phyloP scores from a whole-genome alignment of 495 filamentous ascomycete species.

The Podospora didyma region DNA sequence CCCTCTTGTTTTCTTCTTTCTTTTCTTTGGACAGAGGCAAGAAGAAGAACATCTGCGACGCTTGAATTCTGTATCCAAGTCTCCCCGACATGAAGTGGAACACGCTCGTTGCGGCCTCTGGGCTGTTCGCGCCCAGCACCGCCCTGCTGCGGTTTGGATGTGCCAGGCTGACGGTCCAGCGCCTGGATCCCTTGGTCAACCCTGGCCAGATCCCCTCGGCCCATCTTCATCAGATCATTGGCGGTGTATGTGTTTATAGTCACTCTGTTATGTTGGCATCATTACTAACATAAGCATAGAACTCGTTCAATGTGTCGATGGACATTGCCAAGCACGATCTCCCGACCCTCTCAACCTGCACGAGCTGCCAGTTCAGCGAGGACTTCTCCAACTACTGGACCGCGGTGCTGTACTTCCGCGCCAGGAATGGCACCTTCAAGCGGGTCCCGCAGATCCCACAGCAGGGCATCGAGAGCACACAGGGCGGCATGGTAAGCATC shows the following conservation, averaged over 20 bases:
- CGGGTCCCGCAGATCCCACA: conserved; percentile 35
- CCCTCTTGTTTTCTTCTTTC: neutral
- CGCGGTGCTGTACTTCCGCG: conserved; percentile 36
- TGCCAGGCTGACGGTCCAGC: conserved; percentile 22
- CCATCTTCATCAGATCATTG: conserved; percentile 28
- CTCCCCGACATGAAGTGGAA: conserved; percentile 35
- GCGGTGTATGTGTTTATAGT: conserved; percentile 32
- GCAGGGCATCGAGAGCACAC: conserved; percentile 27
- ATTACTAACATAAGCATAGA: conserved; percentile 1
- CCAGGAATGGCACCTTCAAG: conserved; percentile 36
- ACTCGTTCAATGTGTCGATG: conserved; percentile 35
- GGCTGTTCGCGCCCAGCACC: conserved; percentile 35
- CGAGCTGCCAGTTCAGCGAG: conserved; percentile 32
- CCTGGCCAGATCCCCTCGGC: conserved; percentile 19
- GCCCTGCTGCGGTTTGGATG: conserved; percentile 61
- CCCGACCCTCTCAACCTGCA: conserved; percentile 25
- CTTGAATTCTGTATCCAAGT: neutral
- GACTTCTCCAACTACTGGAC: conserved; percentile 43
- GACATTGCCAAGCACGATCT: conserved; percentile 27
- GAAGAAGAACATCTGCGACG: conserved; percentile 1
- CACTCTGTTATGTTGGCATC: neutral
- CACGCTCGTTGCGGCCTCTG: conserved; percentile 35
- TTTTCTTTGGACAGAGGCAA: conserved; percentile 4
- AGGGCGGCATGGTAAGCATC: conserved; percentile 33
- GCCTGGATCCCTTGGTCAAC: conserved; percentile 25